Evolutionary conservation across 805 yeast genomes (phyloP), one percentile per base, ranked within the genome.

Genomic region (Saccharomyces mikatae): DNA sequence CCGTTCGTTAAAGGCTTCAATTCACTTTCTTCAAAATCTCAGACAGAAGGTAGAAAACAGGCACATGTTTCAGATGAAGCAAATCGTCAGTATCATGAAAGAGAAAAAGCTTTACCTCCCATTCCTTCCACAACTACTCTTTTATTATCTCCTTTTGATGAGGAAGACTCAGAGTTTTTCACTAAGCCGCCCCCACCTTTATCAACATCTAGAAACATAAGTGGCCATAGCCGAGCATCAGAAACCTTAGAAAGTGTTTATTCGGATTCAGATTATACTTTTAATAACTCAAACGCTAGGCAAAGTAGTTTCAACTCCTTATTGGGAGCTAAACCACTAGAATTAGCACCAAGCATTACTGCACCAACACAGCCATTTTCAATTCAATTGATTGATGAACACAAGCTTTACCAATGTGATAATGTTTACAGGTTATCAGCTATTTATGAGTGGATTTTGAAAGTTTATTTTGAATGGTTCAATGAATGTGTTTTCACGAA

Each of bases 311-410:
- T 63, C 47, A 67, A 64, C 49, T 67, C 71, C 1, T 49, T 69
- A 6, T 49, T 62, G 10, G 73, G 73, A 24, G 69, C 65, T 26
- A 67, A 62, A 41, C 73, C 72, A 6, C 56, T 68, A 29, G 66
- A 67, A 11, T 53, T 63, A 21, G 68, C 62, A 26, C 71, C 72
- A 1, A 70, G 71, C 53, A 64, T 69, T 21, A 69, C 71, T 2
- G 64, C 81, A 21, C 87, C 88, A 0, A 74, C 77, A 48, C 71
- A 82, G 8, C 86, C 86, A 2, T 83, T 83, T 57, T 68, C 80
- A 3, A 76, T 85, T 0, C 74, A 78, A 11, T 68, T 76, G 0
- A 64, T 83, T 41, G 74, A 73, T 14, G 74, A 75, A 22, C 68
- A 71, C n/a, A 84, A 82, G 57, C 74, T 81, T 52, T 64, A 76